Evolutionary conservation across 805 yeast genomes (phyloP), one percentile per base, ranked within the genome.

Genomic region (Spathaspora boniae): DNA sequence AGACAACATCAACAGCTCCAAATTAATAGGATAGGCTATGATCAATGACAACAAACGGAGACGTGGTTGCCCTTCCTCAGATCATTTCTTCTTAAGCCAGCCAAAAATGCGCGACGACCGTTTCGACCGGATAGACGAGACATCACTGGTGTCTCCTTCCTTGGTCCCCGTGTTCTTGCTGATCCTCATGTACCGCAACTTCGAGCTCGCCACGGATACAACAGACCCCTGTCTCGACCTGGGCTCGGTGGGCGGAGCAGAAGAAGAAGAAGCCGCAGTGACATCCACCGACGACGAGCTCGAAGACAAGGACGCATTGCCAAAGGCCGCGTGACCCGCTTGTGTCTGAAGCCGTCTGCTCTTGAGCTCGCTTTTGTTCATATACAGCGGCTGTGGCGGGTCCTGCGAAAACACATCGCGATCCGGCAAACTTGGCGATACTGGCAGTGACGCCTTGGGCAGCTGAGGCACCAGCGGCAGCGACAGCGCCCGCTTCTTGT

Each of bases 21-120:
- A 11, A n/a, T 22, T 11, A 22, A 11, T n/a, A 11, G n/a, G 11
- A 22, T 22, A 11, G 11, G 11, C n/a, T 22, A n/a, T 11, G 11
- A n/a, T n/a, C 11, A n/a, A 11, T 22, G 25, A 22, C 11, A 11
- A 22, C n/a, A 22, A 11, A 22, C n/a, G 11, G 11, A 11, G 11
- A 22, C 25, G 11, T 22, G 11, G n/a, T 22, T 11, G n/a, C 11
- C 25, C 11, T 26, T 27, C 6, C 11, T 18, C 26, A n/a, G n/a
- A 22, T 32, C 26, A 5, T 14, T 33, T 33, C 37, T 33, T 33
- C 21, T 21, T 33, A 32, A 33, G 29, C 44, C 44, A 40, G 33
- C 33, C 37, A 25, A 39, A 31, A 25, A 39, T 5, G 16, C 22
- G 35, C 9, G 26, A 30, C 28, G 34, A 32, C 21, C 36, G 26